phyloP scores from a whole-genome alignment of 2,329 filamentous ascomycete genomes.

The Exophiala oligosperma region DNA sequence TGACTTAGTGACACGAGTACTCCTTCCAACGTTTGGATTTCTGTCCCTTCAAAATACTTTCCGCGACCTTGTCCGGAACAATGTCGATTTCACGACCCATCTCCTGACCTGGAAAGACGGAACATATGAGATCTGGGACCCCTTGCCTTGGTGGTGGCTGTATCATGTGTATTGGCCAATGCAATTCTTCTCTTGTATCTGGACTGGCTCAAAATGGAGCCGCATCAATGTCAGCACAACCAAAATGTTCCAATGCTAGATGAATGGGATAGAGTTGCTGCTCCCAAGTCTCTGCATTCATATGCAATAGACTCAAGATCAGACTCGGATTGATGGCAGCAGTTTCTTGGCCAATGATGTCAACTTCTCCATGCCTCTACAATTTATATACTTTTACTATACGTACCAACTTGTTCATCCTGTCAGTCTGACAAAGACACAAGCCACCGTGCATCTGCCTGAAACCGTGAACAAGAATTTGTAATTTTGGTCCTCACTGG shows the following conservation, averaged over 20 bases:
- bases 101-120: slow-evolving; percentile 51
- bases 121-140: slow-evolving; percentile 51
- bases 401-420: too few relatives aligned
- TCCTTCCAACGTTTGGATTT: slow-evolving; percentile 49
- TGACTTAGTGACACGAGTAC: slow-evolving; percentile 57
- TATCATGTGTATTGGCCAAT: slow-evolving; percentile 57
- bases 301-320: too few relatives aligned
- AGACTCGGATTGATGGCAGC: too few relatives aligned
- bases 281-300: too few relatives aligned
- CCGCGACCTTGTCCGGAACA: neutral
- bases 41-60: slow-evolving; percentile 30
- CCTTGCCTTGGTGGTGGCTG: slow-evolving; percentile 51
- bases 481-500: too few relatives aligned
- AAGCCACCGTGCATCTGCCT: too few relatives aligned
- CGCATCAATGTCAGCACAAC: slow-evolving; percentile 68
- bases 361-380: too few relatives aligned
- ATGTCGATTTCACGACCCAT: slow-evolving; percentile 42
- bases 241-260: slow-evolving; percentile 52
- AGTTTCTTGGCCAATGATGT: too few relatives aligned
- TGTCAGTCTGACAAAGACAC: too few relatives aligned
- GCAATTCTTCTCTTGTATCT: slow-evolving; percentile 49
- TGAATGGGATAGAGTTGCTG: neutral
- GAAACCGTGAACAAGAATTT: too few relatives aligned
- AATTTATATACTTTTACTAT: too few relatives aligned
- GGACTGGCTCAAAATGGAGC: slow-evolving; percentile 57